Conservation (phyloP, 352 stramenopile genomes). For the Globisporangium yorkense region DNA sequence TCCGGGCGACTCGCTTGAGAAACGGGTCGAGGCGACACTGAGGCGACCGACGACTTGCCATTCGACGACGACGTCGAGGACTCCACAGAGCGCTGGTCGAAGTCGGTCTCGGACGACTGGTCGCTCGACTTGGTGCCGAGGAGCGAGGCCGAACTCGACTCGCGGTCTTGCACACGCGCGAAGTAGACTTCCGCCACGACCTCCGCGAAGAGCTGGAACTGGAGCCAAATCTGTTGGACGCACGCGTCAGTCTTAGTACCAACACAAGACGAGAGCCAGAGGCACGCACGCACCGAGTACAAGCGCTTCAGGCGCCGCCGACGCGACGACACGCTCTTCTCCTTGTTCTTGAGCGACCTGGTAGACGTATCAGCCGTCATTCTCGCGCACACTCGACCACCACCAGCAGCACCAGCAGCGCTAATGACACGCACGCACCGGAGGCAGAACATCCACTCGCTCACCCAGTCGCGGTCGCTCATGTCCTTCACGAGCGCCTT, state of each 20-base stretch:
- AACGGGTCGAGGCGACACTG: too few relatives aligned
- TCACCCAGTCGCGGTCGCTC: conserved; percentile 71
- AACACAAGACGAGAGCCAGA: too few relatives aligned
- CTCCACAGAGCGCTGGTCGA: conserved; percentile 15
- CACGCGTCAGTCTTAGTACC: background rate
- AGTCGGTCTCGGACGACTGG: conserved; percentile 17
- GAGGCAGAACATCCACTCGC: conserved; percentile 75
- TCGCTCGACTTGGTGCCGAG: conserved; percentile 14
- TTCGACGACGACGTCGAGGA: conserved; percentile 26
- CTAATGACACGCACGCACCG: conserved; percentile 17
- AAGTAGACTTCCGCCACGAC: conserved; percentile 66
- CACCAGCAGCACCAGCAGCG: background rate
- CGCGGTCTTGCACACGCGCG: conserved; percentile 33
- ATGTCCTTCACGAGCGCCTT: conserved; percentile 45
- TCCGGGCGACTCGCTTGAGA: background rate
- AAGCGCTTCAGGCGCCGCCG: conserved; percentile 48
- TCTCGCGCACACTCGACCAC: background rate
- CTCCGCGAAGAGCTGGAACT: conserved; percentile 72
- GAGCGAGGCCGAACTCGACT: conserved; percentile 6
- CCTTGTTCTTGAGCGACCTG: conserved; percentile 32
- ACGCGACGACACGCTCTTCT: conserved; percentile 28
- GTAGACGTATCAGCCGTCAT: too few relatives aligned
- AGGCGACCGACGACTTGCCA: too few relatives aligned
- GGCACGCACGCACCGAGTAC: conserved; percentile 35
- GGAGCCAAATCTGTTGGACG: conserved; percentile 44